These are phyloP conservation scores for Trichoderma orchidacearum DNA, from an alignment of 495 filamentous ascomycete species.

Conservation along the genomic window DNA sequence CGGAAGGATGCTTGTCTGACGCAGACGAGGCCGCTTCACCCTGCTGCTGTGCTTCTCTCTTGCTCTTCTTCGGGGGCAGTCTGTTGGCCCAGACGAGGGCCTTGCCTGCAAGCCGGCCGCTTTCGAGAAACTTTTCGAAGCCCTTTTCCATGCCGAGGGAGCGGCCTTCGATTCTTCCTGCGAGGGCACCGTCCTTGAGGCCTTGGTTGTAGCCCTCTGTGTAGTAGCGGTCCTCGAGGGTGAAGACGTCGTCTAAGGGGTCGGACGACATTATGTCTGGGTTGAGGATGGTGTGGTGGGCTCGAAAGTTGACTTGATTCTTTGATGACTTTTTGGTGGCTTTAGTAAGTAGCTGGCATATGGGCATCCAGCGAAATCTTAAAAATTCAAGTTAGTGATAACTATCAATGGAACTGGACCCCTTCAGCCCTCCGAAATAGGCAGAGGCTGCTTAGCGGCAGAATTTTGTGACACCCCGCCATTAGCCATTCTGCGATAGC, in stretches of 20 bases:
- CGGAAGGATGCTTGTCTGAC: conserved; percentile 9
- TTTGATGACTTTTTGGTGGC: too few relatives aligned
- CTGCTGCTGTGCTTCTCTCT: not conserved
- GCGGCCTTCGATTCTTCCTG: conserved; percentile 77
- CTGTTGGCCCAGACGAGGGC: conserved; percentile 62
- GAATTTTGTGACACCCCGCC: conserved; percentile 1
- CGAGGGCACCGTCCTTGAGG: conserved; percentile 56
- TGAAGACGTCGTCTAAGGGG: conserved; percentile 58
- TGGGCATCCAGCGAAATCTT: too few relatives aligned
- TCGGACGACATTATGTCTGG: conserved; percentile 25
- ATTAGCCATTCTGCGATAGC: not conserved
- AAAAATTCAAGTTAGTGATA: too few relatives aligned
- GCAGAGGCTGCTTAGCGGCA: conserved; percentile 1
- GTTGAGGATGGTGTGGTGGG: too few relatives aligned
- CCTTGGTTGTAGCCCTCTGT: conserved; percentile 70
- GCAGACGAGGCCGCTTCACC: too few relatives aligned
- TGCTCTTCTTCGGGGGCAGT: conserved; percentile 8
- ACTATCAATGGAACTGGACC: too few relatives aligned
- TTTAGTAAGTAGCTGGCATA: too few relatives aligned
- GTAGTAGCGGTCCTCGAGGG: conserved; percentile 77
- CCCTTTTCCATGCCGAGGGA: conserved; percentile 85
- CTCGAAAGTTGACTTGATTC: too few relatives aligned
- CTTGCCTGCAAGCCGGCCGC: conserved; percentile 71
- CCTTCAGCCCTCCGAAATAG: not conserved
- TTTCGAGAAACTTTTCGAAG: conserved; percentile 75